These are phyloP conservation scores for Fraxinus quadrangulata DNA, from an alignment of 257 asterid species.

Conservation along the genomic window DNA sequence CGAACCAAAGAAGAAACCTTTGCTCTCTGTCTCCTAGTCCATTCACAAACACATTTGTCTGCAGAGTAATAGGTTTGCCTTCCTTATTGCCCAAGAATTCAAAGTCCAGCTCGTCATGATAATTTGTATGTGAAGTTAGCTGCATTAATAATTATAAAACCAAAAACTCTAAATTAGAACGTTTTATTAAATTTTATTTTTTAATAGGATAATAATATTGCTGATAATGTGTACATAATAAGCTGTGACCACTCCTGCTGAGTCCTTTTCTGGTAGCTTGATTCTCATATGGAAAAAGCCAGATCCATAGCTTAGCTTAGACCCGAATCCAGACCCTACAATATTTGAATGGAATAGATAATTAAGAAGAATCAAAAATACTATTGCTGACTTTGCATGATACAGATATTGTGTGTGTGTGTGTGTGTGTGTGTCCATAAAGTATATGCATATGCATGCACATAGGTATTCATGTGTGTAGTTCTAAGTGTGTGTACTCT, in stretches of 20 bases:
- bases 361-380: background rate
- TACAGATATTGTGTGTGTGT: background rate
- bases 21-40: slow-evolving; percentile 70
- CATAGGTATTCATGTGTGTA: background rate
- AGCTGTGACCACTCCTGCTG: slow-evolving; percentile 73
- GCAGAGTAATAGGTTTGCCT: slow-evolving; percentile 58
- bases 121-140: slow-evolving; percentile 42
- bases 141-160: slow-evolving; percentile 20
- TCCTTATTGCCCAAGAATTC: slow-evolving; percentile 72
- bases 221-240: slow-evolving; percentile 46
- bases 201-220: too few relatives aligned
- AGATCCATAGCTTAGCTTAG: slow-evolving; percentile 58
- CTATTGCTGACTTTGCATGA: background rate
- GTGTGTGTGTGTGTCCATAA: background rate
- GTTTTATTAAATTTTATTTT: background rate
- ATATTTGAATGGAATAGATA: background rate
- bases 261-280: slow-evolving; percentile 53
- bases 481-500: background rate
- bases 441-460: background rate
- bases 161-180: background rate
- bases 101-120: slow-evolving; percentile 68
- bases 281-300: slow-evolving; percentile 68
- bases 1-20: slow-evolving; percentile 66
- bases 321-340: slow-evolving; percentile 73
- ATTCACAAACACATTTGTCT: slow-evolving; percentile 58